phyloP scores from a whole-genome alignment of 2,329 filamentous ascomycete genomes.

The Sclerotinia subarctica region DNA sequence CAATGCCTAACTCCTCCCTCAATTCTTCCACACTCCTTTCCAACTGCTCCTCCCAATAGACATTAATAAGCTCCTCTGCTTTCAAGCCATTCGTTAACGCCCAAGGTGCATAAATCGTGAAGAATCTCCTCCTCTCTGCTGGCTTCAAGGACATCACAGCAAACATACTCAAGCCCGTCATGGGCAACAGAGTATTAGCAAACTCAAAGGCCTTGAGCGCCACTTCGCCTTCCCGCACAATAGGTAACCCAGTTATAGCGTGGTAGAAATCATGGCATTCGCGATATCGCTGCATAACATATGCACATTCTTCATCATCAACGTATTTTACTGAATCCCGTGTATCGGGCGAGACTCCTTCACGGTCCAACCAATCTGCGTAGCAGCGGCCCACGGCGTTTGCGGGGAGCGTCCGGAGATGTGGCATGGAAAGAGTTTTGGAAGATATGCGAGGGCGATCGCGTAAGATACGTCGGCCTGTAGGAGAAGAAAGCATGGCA shows the following conservation, averaged over 20 bases:
- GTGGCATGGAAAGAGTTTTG: slow-evolving; percentile 57
- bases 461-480: slow-evolving; percentile 85
- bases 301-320: slow-evolving; percentile 91
- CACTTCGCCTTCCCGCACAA: slow-evolving; percentile 92
- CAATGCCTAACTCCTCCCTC: slow-evolving; percentile 72
- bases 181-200: slow-evolving; percentile 87
- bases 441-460: slow-evolving; percentile 87
- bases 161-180: slow-evolving; percentile 85
- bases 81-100: slow-evolving; percentile 77
- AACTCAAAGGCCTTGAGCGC: slow-evolving; percentile 99
- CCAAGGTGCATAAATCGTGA: slow-evolving; percentile 80
- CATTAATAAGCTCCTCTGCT: slow-evolving; percentile 81
- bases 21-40: slow-evolving; percentile 78
- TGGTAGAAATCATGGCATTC: slow-evolving; percentile 99
- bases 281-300: slow-evolving; percentile 97
- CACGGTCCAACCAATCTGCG: slow-evolving; percentile 85
- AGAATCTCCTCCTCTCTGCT: slow-evolving; percentile 65
- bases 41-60: slow-evolving; percentile 96
- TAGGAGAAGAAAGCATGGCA: slow-evolving; percentile 81
- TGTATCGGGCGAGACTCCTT: slow-evolving; percentile 91
- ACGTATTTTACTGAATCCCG: slow-evolving; percentile 81
- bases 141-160: slow-evolving; percentile 64
- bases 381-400: slow-evolving; percentile 80
- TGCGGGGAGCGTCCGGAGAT: slow-evolving; percentile 67
- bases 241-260: slow-evolving; percentile 83